Evolutionary conservation across 2,329 filamentous ascomycete genomes (phyloP).

Genomic region (Colletotrichum cordylinicola): DNA sequence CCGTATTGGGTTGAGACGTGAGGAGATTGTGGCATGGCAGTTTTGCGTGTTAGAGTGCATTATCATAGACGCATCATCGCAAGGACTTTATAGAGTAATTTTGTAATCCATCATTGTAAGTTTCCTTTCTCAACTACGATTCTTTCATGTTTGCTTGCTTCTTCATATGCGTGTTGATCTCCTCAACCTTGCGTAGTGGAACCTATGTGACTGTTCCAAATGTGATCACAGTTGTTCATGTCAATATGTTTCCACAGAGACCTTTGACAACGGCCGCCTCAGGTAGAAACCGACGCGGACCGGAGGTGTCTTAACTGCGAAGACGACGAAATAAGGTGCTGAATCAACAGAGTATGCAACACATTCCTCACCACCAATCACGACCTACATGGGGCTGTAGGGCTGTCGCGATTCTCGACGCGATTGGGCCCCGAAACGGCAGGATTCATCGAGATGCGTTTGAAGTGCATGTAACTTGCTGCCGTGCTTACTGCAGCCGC

Average conservation of each 20-base stretch:
- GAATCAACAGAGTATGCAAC: background rate
- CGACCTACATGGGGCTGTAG: background rate
- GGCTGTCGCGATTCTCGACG: accelerated
- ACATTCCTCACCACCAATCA: background rate
- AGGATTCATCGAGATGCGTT: background rate
- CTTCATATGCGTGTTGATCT: too few species aligned
- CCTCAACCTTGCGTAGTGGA: too few species aligned
- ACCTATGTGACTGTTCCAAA: too few species aligned
- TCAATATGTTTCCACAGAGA: too few species aligned
- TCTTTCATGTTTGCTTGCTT: background rate
- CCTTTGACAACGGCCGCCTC: background rate
- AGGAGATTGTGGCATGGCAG: background rate
- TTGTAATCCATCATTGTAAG: background rate
- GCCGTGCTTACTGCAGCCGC: background rate
- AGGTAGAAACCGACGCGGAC: background rate
- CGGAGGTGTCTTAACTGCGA: background rate
- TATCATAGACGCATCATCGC: background rate
- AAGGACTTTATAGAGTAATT: background rate
- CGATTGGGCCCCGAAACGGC: background rate
- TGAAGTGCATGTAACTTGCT: background rate
- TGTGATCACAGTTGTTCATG: too few species aligned
- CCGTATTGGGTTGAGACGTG: background rate
- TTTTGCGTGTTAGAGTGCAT: background rate
- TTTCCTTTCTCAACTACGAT: background rate
- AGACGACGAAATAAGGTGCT: background rate